Evolutionary conservation across 768 basidiomycete species (phyloP).

Genomic region (Albatrellus ellisii): DNA sequence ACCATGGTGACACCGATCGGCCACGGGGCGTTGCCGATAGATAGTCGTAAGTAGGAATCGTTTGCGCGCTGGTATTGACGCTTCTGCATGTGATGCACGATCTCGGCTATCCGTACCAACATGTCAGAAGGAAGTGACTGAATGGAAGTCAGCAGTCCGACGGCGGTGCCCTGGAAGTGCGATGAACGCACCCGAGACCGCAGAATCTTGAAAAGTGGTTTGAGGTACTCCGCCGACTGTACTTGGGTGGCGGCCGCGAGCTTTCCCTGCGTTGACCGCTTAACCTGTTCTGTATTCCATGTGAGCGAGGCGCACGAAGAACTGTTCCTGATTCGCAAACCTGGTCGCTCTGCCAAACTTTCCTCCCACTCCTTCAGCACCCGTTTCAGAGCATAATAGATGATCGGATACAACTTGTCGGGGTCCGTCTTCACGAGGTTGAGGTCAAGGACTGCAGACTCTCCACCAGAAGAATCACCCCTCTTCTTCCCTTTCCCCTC

Average conservation of each 20-base stretch:
- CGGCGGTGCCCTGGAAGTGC: background rate
- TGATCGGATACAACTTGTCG: conserved; percentile 91
- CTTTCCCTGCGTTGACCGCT: conserved; percentile 84
- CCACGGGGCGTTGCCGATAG: conserved; percentile 99
- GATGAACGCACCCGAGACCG: conserved; percentile 64
- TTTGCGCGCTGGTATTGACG: conserved; percentile 94
- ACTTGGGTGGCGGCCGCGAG: conserved; percentile 91
- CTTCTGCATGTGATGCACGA: conserved; percentile 93
- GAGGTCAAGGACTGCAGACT: conserved; percentile 54
- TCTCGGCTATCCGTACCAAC: conserved; percentile 77
- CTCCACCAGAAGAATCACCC: conserved; percentile 26
- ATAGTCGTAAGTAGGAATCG: conserved; percentile 91
- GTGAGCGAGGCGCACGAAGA: conserved; percentile 1
- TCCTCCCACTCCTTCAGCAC: conserved; percentile 95
- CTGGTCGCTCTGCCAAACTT: conserved; percentile 87
- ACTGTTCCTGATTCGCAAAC: conserved; percentile 27
- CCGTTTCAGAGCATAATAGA: conserved; percentile 90
- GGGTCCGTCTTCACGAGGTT: conserved; percentile 78
- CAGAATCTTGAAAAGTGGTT: conserved; percentile 87
- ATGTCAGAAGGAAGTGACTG: conserved; percentile 77
- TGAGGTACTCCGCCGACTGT: conserved; percentile 92
- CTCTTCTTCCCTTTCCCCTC: conserved; percentile 52
- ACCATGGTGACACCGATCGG: conserved; percentile 99
- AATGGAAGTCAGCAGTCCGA: background rate
- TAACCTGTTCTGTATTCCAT: conserved; percentile 51